A percentile compares a stretch with the other conserved stretches of the same genome.
Evolutionary conservation across 208 protist species (phyloP).

Genomic region (Trypanosoma grayi): DNA sequence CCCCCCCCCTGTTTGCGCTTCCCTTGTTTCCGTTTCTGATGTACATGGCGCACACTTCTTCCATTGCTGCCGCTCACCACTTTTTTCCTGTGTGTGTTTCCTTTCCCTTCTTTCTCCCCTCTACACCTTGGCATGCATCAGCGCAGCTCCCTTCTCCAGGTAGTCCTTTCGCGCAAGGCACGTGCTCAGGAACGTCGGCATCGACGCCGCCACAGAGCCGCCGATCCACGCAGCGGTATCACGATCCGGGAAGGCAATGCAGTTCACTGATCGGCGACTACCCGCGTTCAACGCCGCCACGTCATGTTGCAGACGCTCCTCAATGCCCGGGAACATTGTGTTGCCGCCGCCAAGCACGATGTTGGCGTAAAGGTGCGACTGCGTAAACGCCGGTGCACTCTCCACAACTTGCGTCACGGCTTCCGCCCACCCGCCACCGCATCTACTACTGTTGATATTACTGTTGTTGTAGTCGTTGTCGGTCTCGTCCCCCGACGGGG

Average conservation of each 20-base stretch:
- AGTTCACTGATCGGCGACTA: slow-evolving; percentile 15
- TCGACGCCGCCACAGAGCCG: slow-evolving; percentile 79
- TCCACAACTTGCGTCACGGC: slow-evolving; percentile 52
- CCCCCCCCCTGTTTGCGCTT: no score
- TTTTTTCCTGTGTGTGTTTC: slow-evolving; percentile 2
- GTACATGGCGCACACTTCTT: slow-evolving; percentile 13
- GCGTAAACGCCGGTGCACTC: slow-evolving; percentile 32
- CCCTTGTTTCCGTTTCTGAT: no score
- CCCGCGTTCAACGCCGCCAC: slow-evolving; percentile 27
- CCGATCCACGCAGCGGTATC: slow-evolving; percentile 82
- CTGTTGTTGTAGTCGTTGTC: slow-evolving; percentile 17
- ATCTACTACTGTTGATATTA: slow-evolving; percentile 22
- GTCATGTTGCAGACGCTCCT: slow-evolving; percentile 78
- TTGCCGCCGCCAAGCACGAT: slow-evolving; percentile 95
- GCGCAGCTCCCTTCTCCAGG: slow-evolving; percentile 62
- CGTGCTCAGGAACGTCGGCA: slow-evolving; percentile 54
- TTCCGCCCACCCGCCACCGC: slow-evolving; percentile 43
- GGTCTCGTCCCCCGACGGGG: slow-evolving; percentile 48
- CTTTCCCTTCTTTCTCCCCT: not conserved
- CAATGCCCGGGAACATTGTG: slow-evolving; percentile 76
- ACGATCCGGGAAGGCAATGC: slow-evolving; percentile 76
- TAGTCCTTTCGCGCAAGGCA: slow-evolving; percentile 85
- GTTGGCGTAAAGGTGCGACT: slow-evolving; percentile 71
- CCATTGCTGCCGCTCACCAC: not conserved
- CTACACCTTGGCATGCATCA: slow-evolving; percentile 52